Base-by-base conservation (phyloP, 2,329 filamentous ascomycete species). In the Sordariomycetes sp. region DNA sequence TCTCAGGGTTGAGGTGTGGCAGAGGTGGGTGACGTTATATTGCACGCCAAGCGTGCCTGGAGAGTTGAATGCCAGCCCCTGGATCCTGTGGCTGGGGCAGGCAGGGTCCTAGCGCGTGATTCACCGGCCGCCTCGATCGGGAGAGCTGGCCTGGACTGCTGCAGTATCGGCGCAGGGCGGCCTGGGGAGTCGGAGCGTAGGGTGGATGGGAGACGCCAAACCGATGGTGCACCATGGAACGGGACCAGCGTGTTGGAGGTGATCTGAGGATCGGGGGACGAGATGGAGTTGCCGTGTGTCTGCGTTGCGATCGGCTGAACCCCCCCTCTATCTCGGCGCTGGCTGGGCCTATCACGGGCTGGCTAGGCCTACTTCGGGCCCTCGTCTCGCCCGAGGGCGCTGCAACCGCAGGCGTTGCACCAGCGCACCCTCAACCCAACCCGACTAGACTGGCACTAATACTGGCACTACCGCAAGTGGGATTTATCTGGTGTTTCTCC, bases 21-120 rank as follows among this genome's bases (percentile, higher is more conserved):
- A 50, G 46, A 50, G 22, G 22, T 58, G 56, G 22, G 22, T 58
- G 56, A 58, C 56, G 56, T 58, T 58, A 58, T 58, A 54, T 58
- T 37, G 51, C 50, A 48, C 40, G 56, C 55, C 25, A 51, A 58
- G 24, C 22, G 51, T 57, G 55, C 46, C 48, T 46, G 51, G 51
- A 22, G n/a, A 37, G 22, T 37, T 52, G 35, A 48, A 25, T 37
- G 43, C 25, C 25, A 34, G 25, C 46, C 46, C 46, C 46, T 50
- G 46, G 46, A 50, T 50, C 22, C 8, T 50, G 20, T 50, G 46
- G 46, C 46, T 50, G 40, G n/a, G n/a, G 40, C 18, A 6, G 5
- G 40, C 16, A n/a, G 40, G n/a, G n/a, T 46, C 40, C 40, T 7
- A 5, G 46, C 22, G 46, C n/a, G 46, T 22, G 46, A 22, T 24